Percentiles rank a stretch among this genome's conserved stretches.
phyloP scores from a whole-genome alignment of 2,329 filamentous ascomycete species.

The Sclerotinia minor region DNA sequence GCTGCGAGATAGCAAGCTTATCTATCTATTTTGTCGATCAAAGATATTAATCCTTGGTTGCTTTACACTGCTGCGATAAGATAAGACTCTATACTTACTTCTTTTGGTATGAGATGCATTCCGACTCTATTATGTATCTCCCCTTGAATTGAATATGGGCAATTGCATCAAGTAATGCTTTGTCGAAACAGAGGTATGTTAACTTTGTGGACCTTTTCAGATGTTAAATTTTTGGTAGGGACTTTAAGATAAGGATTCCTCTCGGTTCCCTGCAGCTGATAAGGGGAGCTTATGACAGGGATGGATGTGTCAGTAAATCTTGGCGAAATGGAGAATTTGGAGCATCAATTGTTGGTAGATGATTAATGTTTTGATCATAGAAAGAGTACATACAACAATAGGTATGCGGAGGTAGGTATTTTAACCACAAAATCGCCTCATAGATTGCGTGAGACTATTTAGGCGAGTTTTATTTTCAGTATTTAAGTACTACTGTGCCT shows the following conservation, averaged over 20 bases:
- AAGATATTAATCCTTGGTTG: slow-evolving; percentile 1
- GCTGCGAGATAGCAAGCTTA: slow-evolving; percentile 90
- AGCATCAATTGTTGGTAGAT: not conserved
- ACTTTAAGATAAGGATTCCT: slow-evolving; percentile 3
- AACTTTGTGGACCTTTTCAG: not conserved
- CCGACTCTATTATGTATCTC: slow-evolving; percentile 23
- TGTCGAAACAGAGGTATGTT: not conserved
- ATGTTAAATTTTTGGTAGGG: slow-evolving; percentile 1
- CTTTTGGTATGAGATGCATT: slow-evolving; percentile 53
- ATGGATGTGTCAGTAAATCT: slow-evolving; percentile 13
- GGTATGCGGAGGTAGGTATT: too few species aligned
- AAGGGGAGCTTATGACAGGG: slow-evolving; percentile 14
- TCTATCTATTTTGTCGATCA: slow-evolving; percentile 64
- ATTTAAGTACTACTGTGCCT: not conserved
- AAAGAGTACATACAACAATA: too few species aligned
- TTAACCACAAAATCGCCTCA: too few species aligned
- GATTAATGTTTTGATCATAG: not conserved
- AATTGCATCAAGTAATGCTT: slow-evolving; percentile 12
- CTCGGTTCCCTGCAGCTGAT: slow-evolving; percentile 5
- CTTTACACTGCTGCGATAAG: not conserved
- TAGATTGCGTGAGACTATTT: too few species aligned
- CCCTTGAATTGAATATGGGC: not conserved
- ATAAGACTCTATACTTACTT: slow-evolving; percentile 43
- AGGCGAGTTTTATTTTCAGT: not conserved
- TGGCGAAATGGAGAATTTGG: not conserved